These are phyloP conservation scores for Tolypocladium ovalisporum DNA, from an alignment of 2,329 filamentous ascomycete genomes.

Conservation along the genomic window DNA sequence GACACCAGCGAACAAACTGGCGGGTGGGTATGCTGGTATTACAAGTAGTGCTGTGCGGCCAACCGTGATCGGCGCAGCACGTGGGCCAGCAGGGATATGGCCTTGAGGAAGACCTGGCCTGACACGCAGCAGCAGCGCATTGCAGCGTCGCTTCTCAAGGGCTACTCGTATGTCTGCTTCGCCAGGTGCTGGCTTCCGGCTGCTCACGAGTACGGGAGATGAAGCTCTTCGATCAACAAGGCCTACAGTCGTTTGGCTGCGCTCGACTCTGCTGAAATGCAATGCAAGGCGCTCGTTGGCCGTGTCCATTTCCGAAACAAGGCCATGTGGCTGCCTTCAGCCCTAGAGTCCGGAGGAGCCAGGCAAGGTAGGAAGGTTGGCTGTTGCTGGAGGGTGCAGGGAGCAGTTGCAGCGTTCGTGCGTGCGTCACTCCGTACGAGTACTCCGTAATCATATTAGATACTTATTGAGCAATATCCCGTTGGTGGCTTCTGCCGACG, in stretches of 20 bases:
- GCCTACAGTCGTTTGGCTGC: no score
- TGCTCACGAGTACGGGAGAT: background rate
- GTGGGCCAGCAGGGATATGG: constrained; percentile 7
- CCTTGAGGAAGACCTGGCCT: background rate
- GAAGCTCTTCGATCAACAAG: background rate
- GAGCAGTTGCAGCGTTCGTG: background rate
- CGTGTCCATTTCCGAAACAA: background rate
- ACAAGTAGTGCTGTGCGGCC: background rate
- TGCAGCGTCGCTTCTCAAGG: background rate
- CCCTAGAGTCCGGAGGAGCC: background rate
- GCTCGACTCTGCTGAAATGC: no score
- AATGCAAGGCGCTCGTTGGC: no score
- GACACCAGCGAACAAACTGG: background rate
- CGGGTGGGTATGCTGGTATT: background rate
- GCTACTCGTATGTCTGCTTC: background rate
- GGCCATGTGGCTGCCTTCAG: background rate
- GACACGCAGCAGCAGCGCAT: background rate
- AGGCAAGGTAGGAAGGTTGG: background rate
- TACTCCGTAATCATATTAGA: no score
- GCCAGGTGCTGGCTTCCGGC: background rate
- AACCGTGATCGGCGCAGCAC: constrained; percentile 7
- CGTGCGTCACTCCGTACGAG: no score
- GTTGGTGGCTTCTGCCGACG: background rate
- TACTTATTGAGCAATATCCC: background rate
- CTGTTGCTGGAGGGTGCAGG: background rate